Conservation (phyloP, 2,329 filamentous ascomycete species). For the Curvularia spicifera region DNA sequence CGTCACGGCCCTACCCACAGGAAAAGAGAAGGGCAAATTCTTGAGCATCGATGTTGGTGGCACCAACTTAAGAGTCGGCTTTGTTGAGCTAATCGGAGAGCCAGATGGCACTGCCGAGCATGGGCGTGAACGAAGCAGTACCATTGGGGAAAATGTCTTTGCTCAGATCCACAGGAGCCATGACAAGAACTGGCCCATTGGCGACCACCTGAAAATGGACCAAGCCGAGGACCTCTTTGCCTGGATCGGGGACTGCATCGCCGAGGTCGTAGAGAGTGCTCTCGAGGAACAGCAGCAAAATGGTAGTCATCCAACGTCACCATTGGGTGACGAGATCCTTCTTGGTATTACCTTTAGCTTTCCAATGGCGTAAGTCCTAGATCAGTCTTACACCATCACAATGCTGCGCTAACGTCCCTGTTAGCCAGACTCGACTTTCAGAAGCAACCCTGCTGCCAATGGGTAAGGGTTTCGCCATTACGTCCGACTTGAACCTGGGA, state of each 20-base stretch:
- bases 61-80: conserved; percentile 72
- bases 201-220: conserved; percentile 73
- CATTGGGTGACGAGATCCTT: conserved; percentile 57
- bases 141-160: conserved; percentile 26
- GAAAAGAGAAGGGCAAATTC: conserved; percentile 69
- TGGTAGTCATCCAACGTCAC: conserved; percentile 31
- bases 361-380: conserved; percentile 60
- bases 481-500: conserved; percentile 65
- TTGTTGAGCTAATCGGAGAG: conserved; percentile 65
- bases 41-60: conserved; percentile 62
- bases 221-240: conserved; percentile 76
- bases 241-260: conserved; percentile 83
- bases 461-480: conserved; percentile 73
- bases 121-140: conserved; percentile 22
- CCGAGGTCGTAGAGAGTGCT: conserved; percentile 70
- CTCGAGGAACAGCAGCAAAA: conserved; percentile 48
- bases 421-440: conserved; percentile 64
- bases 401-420: conserved; percentile 17
- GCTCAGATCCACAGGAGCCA: conserved; percentile 63
- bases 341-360: conserved; percentile 75
- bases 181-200: conserved; percentile 77
- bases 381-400: neutral
- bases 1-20: conserved; percentile 52
- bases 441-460: conserved; percentile 70
- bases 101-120: conserved; percentile 37